Base-by-base conservation (phyloP, 345 rosid species). In the Erysimum cheiranthoides region DNA sequence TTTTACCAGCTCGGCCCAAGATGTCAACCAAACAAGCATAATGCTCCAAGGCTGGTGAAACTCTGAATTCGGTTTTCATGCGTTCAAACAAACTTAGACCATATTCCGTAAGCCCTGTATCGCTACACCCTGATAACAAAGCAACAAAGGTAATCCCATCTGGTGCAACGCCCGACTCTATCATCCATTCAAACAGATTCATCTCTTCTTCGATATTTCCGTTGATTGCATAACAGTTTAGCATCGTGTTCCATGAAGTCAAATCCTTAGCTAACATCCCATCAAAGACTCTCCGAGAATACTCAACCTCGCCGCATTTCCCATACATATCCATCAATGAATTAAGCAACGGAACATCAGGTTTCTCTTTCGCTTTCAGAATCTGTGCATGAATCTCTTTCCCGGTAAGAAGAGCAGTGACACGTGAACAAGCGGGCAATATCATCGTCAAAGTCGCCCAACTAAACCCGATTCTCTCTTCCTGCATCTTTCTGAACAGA, bases 11-110 rank as follows among this genome's bases (percentile, higher is more conserved):
- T 49, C 92, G 82, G 5, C 92, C 89, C 74, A 88, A 39, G 38
- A 88, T 83, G 54, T 86, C 92, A 10, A 88, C 84, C 10, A 84
- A 70, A 67, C 88, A 86, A 46, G 88, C 92, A 59, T 86, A 86
- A 74, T 88, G 88, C 74, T 86, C 92, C 5, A 83, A 40, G 12
- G 73, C 77, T 0, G 87, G 88, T 38, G 81, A 76, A 1, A 84
- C 57, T 1, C 79, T 60, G 73, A 80, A 88, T 31, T 76, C 79
- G 1, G 28, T 71, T 38, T 16, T 45, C 92, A 88, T 86, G 3
- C 59, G 63, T 28, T 83, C 32, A 61, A 86, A 88, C 76, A 80
- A 83, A 47, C 60, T 77, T 34, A 78, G 3, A 45, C 92, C 92
- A n/a, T 35, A 60, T 11, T 83, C 85, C 0, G 75, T 77, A 18